Percentiles rank a stretch among this genome's conserved stretches.
phyloP scores from a whole-genome alignment of 257 asterid species.

The Lycium ferocissimum region DNA sequence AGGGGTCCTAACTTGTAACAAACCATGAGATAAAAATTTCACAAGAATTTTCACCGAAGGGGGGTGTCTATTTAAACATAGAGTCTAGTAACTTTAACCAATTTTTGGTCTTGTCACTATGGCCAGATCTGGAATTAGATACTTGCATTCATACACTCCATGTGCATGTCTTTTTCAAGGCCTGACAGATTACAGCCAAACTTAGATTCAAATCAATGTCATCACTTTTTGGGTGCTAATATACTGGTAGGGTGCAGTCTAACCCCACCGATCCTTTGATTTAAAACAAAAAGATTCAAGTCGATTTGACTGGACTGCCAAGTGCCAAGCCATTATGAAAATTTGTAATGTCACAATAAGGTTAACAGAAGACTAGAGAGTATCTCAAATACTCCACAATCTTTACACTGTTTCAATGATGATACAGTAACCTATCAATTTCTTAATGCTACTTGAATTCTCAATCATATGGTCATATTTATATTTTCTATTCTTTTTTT shows the following conservation, averaged over 20 bases:
- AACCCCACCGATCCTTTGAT: background rate
- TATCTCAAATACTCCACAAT: background rate
- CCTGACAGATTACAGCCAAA: background rate
- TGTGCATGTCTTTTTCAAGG: conserved; percentile 27
- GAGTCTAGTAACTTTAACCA: background rate
- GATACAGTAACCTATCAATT: background rate
- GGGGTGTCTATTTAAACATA: background rate
- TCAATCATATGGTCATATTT: background rate
- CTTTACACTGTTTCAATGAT: background rate
- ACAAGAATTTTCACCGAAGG: background rate
- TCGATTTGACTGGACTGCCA: background rate
- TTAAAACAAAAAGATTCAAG: background rate
- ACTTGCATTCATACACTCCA: background rate
- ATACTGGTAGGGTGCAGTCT: background rate
- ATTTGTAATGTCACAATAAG: background rate
- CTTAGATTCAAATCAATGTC: background rate
- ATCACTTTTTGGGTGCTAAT: background rate
- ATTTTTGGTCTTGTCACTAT: background rate
- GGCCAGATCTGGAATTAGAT: conserved; percentile 10
- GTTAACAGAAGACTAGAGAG: background rate
- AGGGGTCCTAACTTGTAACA: background rate
- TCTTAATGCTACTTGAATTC: background rate
- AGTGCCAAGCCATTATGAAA: background rate
- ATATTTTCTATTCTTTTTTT: background rate
- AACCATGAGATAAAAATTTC: background rate